Base-by-base conservation (phyloP, 1,139 yeast genomes). In the Nakaseomyces bracarensis region DNA sequence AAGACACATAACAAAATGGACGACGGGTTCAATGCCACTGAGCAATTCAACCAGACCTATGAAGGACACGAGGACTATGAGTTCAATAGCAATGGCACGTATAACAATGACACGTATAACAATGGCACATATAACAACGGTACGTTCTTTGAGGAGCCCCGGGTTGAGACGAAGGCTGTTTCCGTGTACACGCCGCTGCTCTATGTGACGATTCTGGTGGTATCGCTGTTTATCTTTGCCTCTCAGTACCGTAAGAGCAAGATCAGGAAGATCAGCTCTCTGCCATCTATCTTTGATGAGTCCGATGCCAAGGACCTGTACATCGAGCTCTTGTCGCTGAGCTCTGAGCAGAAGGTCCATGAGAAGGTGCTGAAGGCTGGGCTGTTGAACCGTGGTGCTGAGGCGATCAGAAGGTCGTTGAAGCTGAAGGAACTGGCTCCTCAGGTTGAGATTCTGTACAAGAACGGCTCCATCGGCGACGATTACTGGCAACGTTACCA, bases 391-490 rank as follows among this genome's bases (percentile, higher is more conserved):
- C 56, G 98, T 22, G 82, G 94, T 38, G 96, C 94, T 10, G 97
- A 85, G 57, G 95, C 97, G 6, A 79, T 91, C 53, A 81, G 86
- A 62, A 75, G 96, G 60, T 77, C 83, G 22, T 84, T 91, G 84
- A 97, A 93, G 53, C 67, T 85, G 57, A 74, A 77, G 49, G 72
- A 68, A 46, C 54, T 57, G 33, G 60, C 74, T 50, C 80, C 81
- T 4, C 75, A 73, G 41, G 74, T 85, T 55, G 76, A 75, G 42
- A 70, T 74, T 40, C 69, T 91, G 49, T 89, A 87, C 60, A 93
- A 89, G 57, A 79, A 77, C 43, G 97, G 97, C 1, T 77, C 89
- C 26, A 79, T 91, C 48, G 96, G 96, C 27, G 97, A 91, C 56
- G 94, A 84, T 45, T 69, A 84, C 37, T 83, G 76, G 72, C 82